These are phyloP conservation scores for Citrus trifoliata DNA, from an alignment of 345 rosid species.

Conservation along the genomic window DNA sequence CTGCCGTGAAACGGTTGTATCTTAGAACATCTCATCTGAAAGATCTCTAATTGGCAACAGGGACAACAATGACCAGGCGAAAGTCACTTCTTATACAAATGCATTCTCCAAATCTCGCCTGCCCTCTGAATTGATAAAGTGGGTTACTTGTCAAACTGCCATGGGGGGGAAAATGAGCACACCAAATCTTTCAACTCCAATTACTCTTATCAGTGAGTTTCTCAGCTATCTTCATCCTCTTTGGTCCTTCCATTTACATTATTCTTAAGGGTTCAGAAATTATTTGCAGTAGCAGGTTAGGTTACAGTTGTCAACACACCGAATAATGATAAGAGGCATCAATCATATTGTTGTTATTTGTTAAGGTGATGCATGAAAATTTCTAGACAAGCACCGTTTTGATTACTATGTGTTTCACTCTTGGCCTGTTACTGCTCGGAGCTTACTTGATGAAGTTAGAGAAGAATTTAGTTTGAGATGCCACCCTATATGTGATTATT, in stretches of 20 bases:
- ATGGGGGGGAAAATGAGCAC: slow-evolving; percentile 30
- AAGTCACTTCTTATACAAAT: slow-evolving; percentile 36
- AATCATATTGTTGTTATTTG: neutral
- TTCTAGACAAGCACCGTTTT: neutral
- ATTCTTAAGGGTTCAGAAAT: neutral
- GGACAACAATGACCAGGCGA: slow-evolving; percentile 44
- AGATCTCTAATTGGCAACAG: slow-evolving; percentile 36
- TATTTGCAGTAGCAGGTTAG: neutral
- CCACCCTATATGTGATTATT: neutral
- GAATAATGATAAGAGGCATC: neutral
- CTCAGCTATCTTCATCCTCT: slow-evolving; percentile 14
- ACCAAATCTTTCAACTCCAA: slow-evolving; percentile 38
- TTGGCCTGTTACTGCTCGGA: neutral
- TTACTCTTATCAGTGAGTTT: slow-evolving; percentile 62
- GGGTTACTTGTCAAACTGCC: slow-evolving; percentile 48
- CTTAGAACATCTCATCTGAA: slow-evolving; percentile 11
- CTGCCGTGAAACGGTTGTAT: neutral
- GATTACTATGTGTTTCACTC: neutral
- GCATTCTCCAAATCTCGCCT: slow-evolving; percentile 49
- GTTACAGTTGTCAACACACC: neutral
- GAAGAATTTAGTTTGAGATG: neutral
- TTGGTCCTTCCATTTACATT: slow-evolving; percentile 4
- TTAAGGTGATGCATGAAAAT: neutral
- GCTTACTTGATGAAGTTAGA: neutral
- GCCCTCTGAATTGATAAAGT: slow-evolving; percentile 47